These are phyloP conservation scores for Millerozyma miso DNA, from an alignment of 805 yeast species.

Conservation along the genomic window DNA sequence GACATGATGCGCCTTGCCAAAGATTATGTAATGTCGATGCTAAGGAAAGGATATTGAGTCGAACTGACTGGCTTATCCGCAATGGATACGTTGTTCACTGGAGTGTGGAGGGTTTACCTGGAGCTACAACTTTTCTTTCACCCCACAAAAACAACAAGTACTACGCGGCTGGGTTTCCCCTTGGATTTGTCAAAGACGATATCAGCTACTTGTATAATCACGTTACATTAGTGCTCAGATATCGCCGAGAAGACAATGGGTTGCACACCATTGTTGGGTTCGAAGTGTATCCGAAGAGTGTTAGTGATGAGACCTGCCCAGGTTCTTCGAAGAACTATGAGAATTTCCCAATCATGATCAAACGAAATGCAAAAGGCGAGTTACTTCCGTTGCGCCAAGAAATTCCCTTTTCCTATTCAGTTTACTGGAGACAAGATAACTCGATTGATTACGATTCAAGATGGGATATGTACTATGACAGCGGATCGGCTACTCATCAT, in stretches of 20 bases:
- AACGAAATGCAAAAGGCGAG: conserved; percentile 19
- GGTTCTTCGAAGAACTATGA: conserved; percentile 61
- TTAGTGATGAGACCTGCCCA: conserved; percentile 64
- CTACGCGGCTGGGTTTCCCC: conserved; percentile 82
- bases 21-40: conserved; percentile 61
- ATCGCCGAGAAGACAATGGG: conserved; percentile 45
- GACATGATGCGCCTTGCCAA: conserved; percentile 61
- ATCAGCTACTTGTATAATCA: conserved; percentile 68
- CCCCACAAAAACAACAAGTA: conserved; percentile 57
- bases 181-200: conserved; percentile 65
- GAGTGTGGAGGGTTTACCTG: conserved; percentile 80
- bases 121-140: conserved; percentile 75
- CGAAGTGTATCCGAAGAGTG: conserved; percentile 85
- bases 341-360: conserved; percentile 49
- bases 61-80: conserved; percentile 59
- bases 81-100: conserved; percentile 78
- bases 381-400: conserved; percentile 25
- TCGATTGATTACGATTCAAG: conserved; percentile 61
- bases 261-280: conserved; percentile 73
- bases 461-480: conserved; percentile 68
- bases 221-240: conserved; percentile 74
- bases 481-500: conserved; percentile 40
- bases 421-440: conserved; percentile 82
- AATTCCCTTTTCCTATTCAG: conserved; percentile 79
- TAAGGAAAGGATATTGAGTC: conserved; percentile 48